Percentiles rank a stretch among this genome's conserved stretches.
These are phyloP conservation scores for Pyricularia sp. DNA, from an alignment of 2,329 filamentous ascomycete species.

Conservation along the genomic window DNA sequence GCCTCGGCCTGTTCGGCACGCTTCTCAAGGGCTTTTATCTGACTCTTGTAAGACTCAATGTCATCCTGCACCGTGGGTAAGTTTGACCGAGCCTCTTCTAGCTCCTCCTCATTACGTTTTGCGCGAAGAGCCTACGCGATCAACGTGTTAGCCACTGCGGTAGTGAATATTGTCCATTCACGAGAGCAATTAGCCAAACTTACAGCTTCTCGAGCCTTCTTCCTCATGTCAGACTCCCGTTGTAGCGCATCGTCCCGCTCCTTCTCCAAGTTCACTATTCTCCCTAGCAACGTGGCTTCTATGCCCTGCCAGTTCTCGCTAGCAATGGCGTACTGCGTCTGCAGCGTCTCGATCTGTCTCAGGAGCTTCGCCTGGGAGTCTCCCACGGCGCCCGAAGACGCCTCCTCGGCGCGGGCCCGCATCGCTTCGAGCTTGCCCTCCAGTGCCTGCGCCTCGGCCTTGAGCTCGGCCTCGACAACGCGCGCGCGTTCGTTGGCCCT, in stretches of 20 bases:
- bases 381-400: slow-evolving; percentile 69
- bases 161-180: not conserved
- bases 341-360: slow-evolving; percentile 88
- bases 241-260: slow-evolving; percentile 80
- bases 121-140: slow-evolving; percentile 47
- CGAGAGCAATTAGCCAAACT: slow-evolving; percentile 21
- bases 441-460: slow-evolving; percentile 64
- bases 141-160: not conserved
- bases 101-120: slow-evolving; percentile 69
- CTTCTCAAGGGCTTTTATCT: slow-evolving; percentile 52
- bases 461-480: slow-evolving; percentile 65
- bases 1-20: slow-evolving; percentile 58
- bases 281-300: slow-evolving; percentile 72
- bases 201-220: slow-evolving; percentile 81
- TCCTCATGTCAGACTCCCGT: slow-evolving; percentile 78
- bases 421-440: slow-evolving; percentile 88
- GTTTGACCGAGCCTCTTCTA: slow-evolving; percentile 59
- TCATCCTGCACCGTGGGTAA: slow-evolving; percentile 58
- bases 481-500: slow-evolving; percentile 62
- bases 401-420: slow-evolving; percentile 79
- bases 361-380: slow-evolving; percentile 84
- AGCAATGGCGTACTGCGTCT: slow-evolving; percentile 89
- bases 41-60: slow-evolving; percentile 46
- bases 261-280: slow-evolving; percentile 71
- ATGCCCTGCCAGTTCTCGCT: slow-evolving; percentile 98